Percentiles rank a stretch among this genome's conserved stretches.
These are phyloP conservation scores for Trichoderma atroviride DNA, from an alignment of 2,329 filamentous ascomycete species.

Conservation along the genomic window DNA sequence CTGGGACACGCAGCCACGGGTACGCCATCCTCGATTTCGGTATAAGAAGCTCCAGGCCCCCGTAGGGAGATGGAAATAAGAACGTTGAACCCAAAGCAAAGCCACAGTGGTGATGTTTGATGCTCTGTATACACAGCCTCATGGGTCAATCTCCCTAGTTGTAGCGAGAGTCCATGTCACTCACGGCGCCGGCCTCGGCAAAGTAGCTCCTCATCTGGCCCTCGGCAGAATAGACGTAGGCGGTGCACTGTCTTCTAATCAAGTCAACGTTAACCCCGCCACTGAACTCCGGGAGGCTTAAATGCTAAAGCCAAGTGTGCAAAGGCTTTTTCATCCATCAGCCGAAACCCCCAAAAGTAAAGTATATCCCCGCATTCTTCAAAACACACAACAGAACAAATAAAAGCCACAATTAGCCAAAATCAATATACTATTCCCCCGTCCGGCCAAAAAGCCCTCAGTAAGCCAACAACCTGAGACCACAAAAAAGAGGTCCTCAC, in stretches of 20 bases:
- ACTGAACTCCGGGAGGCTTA: background rate
- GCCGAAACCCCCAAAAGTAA: background rate
- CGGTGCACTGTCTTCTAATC: background rate
- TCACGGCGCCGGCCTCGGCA: background rate
- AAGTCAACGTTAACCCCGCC: background rate
- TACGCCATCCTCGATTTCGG: constrained; percentile 7
- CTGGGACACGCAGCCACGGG: background rate
- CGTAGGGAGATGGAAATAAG: background rate
- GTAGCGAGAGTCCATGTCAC: background rate
- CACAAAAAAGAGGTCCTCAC: background rate
- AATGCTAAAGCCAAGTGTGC: background rate
- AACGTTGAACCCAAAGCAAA: background rate
- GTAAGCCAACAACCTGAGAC: background rate
- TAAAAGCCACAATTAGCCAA: background rate
- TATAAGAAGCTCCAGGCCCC: background rate
- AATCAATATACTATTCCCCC: background rate
- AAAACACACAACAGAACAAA: background rate
- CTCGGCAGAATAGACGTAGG: background rate
- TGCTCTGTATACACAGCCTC: background rate
- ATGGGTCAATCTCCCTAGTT: background rate
- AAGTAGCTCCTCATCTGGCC: background rate
- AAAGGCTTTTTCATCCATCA: background rate
- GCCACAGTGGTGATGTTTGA: background rate
- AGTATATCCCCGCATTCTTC: background rate
- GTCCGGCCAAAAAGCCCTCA: background rate